Base-by-base conservation (phyloP, 2,329 filamentous ascomycete species). In the Drechslerella coelobrocha region DNA sequence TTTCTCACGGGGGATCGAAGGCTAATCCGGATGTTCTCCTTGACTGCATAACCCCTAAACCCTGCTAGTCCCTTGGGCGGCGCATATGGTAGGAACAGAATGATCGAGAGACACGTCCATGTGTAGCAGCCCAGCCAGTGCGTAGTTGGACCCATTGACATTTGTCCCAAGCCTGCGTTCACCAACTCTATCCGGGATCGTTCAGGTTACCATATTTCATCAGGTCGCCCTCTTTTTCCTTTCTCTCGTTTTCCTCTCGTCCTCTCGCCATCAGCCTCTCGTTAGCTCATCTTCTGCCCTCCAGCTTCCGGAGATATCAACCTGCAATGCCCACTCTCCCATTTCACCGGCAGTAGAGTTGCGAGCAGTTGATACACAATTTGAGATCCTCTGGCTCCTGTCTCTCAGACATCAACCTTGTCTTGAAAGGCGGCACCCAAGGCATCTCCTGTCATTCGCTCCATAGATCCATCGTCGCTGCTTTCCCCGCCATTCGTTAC, bases 401-500 rank as follows among this genome's bases (percentile, higher is more conserved):
- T 69, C 56, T 31, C 19, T 55, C 53, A 59, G 65, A 39, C 39
- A 51, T 55, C 27, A 10, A 21, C 45, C 17, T 34, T 31, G 52
- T 45, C 53, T 52, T 62, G 52, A 23, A 48, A 19, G 57, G 47
- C 54, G 27, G 31, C 53, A 57, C 31, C 57, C 41, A 62, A 62
- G 54, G 57, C 24, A 45, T 69, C 65, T 69, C 52, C 53, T n/a
- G 57, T 27, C 65, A 69, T 54, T 69, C 65, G 65, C 65, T 69
- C 59, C 27, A n/a, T 54, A 54, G 34, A 47, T 54, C 50, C n/a
- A 54, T 41, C 37, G 24, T 27, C 34, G 50, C 61, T 62, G 41
- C 27, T 57, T 53, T 68, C 47, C 43, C 63, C 75, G 65, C 75
- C 76, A 75, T 73, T 77, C 75, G 74, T 73, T 77, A 72, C 69